Conservation (phyloP, 2,329 filamentous ascomycete genomes). For the Botrytis fabae region DNA sequence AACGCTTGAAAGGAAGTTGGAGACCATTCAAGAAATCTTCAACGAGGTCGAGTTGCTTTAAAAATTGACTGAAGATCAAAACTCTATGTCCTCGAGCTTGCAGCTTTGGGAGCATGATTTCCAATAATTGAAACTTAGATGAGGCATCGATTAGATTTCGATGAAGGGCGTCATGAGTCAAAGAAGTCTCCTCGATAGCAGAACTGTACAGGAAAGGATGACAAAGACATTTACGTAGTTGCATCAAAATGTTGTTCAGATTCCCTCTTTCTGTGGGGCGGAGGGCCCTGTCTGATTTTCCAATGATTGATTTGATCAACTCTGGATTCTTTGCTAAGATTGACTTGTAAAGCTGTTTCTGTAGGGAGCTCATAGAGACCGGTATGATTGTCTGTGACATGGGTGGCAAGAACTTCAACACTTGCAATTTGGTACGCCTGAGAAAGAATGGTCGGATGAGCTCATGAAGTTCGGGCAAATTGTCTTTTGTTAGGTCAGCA, state of each 20-base stretch:
- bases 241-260: slow-evolving; percentile 92
- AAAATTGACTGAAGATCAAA: slow-evolving; percentile 93
- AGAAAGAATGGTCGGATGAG: slow-evolving; percentile 74
- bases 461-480: slow-evolving; percentile 76
- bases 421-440: slow-evolving; percentile 82
- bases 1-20: slow-evolving; percentile 70
- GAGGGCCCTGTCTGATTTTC: slow-evolving; percentile 56
- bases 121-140: slow-evolving; percentile 80
- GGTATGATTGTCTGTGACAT: slow-evolving; percentile 95
- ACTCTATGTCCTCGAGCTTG: slow-evolving; percentile 84
- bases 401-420: slow-evolving; percentile 86
- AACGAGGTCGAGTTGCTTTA: slow-evolving; percentile 82
- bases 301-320: slow-evolving; percentile 84
- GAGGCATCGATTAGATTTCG: slow-evolving; percentile 89
- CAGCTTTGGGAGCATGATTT: slow-evolving; percentile 84
- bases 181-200: slow-evolving; percentile 80
- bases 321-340: slow-evolving; percentile 90
- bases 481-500: slow-evolving; percentile 76
- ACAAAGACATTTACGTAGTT: slow-evolving; percentile 89
- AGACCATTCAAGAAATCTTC: slow-evolving; percentile 87
- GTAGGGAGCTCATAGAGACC: slow-evolving; percentile 90
- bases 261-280: slow-evolving; percentile 73
- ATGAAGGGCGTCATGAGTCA: slow-evolving; percentile 62
- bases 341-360: slow-evolving; percentile 91
- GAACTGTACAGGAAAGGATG: slow-evolving; percentile 94